These are phyloP conservation scores for Russula dissimulans DNA, from an alignment of 768 basidiomycete genomes.

Conservation along the genomic window DNA sequence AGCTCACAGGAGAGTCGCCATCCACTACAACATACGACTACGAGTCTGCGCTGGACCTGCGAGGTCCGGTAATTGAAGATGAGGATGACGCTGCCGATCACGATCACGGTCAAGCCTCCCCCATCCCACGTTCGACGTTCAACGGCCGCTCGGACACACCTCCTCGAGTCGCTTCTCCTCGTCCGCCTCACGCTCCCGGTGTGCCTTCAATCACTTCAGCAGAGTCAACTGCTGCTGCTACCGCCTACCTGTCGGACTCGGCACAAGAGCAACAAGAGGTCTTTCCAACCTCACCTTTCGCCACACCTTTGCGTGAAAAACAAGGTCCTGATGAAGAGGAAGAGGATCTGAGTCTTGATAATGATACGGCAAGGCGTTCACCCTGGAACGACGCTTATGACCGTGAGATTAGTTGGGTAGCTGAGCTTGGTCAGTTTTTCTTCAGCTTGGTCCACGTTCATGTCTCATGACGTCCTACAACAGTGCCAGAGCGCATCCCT, in stretches of 20 bases:
- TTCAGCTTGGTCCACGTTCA: neutral
- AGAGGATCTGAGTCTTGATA: slow-evolving; percentile 44
- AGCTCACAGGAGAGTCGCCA: slow-evolving; percentile 12
- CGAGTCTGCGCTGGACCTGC: slow-evolving; percentile 13
- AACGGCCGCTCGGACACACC: slow-evolving; percentile 37
- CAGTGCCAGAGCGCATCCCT: slow-evolving; percentile 58
- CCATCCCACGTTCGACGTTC: slow-evolving; percentile 32
- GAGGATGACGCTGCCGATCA: slow-evolving; percentile 18
- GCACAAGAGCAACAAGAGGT: slow-evolving; percentile 47
- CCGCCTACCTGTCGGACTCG: slow-evolving; percentile 38
- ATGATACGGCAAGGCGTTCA: slow-evolving; percentile 23
- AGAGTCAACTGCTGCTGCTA: slow-evolving; percentile 40
- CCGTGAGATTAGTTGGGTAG: slow-evolving; percentile 68
- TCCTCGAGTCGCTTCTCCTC: slow-evolving; percentile 27
- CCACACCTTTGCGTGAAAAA: slow-evolving; percentile 58
- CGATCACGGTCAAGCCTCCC: slow-evolving; percentile 26
- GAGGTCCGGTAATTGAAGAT: slow-evolving; percentile 18
- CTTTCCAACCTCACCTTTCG: slow-evolving; percentile 64
- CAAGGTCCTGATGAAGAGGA: slow-evolving; percentile 47
- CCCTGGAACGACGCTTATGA: slow-evolving; percentile 24
- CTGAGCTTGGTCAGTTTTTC: slow-evolving; percentile 51
- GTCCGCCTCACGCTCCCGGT: slow-evolving; percentile 43
- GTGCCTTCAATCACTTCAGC: slow-evolving; percentile 39
- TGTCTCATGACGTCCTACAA: slow-evolving; percentile 5
- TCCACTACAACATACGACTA: slow-evolving; percentile 10